Evolutionary conservation across 1,284 basidiomycete genomes (phyloP), one percentile per base, ranked within the genome.

Genomic region (Microbotryum silenes-acaulis): DNA sequence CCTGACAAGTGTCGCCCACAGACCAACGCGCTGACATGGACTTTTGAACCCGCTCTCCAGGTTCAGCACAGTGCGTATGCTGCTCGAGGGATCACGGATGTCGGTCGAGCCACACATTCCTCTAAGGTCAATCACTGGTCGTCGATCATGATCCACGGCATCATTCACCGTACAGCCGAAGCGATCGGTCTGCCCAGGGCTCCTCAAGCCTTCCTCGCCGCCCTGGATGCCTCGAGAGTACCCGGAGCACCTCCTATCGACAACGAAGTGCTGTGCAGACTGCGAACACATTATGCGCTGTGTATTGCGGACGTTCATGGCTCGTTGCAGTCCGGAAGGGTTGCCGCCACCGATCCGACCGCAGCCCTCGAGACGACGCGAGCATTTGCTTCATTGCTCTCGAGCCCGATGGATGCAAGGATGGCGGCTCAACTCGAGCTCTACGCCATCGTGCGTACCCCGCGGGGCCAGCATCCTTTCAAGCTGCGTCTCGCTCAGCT

Each of bases 51-150:
- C 37, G 37, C 37, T 42, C 37, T 16, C 37, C 12, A 42, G 37
- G 37, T 42, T 14, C 37, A 42, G 37, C 37, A 42, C 16, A 18
- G 18, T 16, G 37, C 37, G 4, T 42, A 42, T 42, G 37, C 37
- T 42, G 14, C 37, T 42, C 37, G 16, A 42, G 37, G 37, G 37
- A 42, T 42, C 16, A 42, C 12, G 37, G 37, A 25, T n/a, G 37
- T 47, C 7, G 37, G 54, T 7, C 57, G 62, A 0, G 56, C 64
- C 47, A 60, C 60, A 0, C 60, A 67, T 21, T 59, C 61, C 0
- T 59, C 56, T 31, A 68, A 68, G 29, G 57, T 68, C 59, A 68
- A 68, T 48, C 61, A 63, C 2, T 53, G 65, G 16, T 63, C 64
- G 8, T 61, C 59, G 1, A 37, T 63, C 53, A 65, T 64, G 60